phyloP scores from a whole-genome alignment of 768 basidiomycete genomes.

The Lactarius quietus region DNA sequence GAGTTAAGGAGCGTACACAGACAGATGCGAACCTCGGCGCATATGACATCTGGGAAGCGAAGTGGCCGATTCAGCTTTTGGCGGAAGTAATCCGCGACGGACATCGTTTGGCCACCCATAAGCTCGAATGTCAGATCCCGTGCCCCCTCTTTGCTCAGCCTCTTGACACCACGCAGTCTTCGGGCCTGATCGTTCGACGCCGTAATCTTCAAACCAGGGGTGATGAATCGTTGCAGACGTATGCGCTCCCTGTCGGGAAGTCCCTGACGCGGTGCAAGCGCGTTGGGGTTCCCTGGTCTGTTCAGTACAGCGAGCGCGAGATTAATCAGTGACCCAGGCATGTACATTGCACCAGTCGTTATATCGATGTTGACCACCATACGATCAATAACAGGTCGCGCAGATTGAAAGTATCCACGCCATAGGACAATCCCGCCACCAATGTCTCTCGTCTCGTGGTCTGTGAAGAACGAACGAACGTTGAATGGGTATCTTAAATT shows the following conservation, averaged over 20 bases:
- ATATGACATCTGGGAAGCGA: conserved; percentile 58
- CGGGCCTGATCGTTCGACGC: conserved; percentile 35
- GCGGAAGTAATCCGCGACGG: conserved; percentile 62
- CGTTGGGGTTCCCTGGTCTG: conserved; percentile 31
- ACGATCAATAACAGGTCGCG: conserved; percentile 59
- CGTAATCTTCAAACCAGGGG: conserved; percentile 50
- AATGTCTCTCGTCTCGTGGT: conserved; percentile 49
- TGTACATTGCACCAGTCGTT: conserved; percentile 73
- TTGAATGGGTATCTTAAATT: conserved; percentile 66
- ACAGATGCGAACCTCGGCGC: conserved; percentile 55
- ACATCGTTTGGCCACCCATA: conserved; percentile 51
- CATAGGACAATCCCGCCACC: conserved; percentile 66
- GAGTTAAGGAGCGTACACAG: not conserved
- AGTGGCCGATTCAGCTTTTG: conserved; percentile 50
- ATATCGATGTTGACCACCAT: conserved; percentile 78
- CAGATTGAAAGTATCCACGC: conserved; percentile 80
- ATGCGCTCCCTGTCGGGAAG: conserved; percentile 52
- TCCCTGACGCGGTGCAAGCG: conserved; percentile 39
- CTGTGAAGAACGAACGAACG: conserved; percentile 69
- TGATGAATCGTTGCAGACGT: conserved; percentile 53
- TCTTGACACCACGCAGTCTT: conserved; percentile 57
- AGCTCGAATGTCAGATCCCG: conserved; percentile 50
- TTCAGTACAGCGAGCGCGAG: conserved; percentile 57
- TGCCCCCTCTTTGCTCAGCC: conserved; percentile 52
- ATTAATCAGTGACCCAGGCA: conserved; percentile 53